Evolutionary conservation across 1,139 yeast species (phyloP).

Genomic region (Yamadazyma membranifaciens): DNA sequence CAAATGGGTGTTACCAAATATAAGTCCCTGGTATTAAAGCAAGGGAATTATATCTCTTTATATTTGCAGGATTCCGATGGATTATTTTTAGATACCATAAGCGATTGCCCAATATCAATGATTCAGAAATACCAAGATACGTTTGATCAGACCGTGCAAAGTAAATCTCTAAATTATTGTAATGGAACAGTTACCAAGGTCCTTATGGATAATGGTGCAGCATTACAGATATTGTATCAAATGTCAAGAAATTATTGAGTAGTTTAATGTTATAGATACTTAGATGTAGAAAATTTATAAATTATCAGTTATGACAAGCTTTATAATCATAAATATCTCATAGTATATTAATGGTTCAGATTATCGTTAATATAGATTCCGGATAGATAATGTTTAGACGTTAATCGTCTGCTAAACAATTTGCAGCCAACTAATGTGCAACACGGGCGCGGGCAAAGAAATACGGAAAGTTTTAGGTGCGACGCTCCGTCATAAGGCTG

Average conservation of each 20-base stretch:
- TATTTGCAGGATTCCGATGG: constrained; percentile 23
- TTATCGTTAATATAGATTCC: no score
- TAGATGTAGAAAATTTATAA: no score
- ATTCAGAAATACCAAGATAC: neutral
- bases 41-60: constrained; percentile 21
- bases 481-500: no score
- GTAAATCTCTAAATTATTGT: neutral
- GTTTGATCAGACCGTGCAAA: constrained; percentile 3
- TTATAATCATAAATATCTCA: no score
- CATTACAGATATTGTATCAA: constrained; percentile 5
- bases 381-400: no score
- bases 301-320: no score
- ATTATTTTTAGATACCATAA: constrained; percentile 3
- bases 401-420: no score
- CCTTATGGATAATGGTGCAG: constrained; percentile 6
- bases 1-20: constrained; percentile 14
- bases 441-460: no score
- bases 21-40: constrained; percentile 19
- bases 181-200: constrained; percentile 3
- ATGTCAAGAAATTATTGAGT: constrained; percentile 4
- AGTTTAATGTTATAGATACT: neutral
- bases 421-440: no score
- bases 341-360: no score
- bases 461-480: no score
- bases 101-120: neutral